Evolutionary conservation across 83 land plant genomes (phyloP).

Genomic region (Isoetes engelmannii): DNA sequence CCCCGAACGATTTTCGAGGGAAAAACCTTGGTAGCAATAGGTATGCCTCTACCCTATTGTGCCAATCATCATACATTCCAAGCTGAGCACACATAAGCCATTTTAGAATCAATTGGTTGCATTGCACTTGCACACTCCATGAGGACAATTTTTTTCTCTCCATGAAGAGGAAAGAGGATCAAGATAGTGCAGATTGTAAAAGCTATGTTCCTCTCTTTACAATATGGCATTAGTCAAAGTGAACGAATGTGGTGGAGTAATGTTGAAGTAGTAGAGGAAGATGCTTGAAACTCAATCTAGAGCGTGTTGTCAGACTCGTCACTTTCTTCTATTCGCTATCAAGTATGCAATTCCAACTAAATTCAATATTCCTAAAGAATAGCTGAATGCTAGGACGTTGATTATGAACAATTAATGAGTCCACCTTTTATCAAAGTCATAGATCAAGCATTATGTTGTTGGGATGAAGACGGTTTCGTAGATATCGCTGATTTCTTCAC

Average conservation of each 20-base stretch:
- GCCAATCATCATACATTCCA: no score
- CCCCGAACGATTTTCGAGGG: no score
- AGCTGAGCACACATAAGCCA: no score
- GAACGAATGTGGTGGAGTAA: slow-evolving; percentile 27
- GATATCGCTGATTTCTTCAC: slow-evolving; percentile 36
- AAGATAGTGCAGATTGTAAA: no score
- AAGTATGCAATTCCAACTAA: slow-evolving; percentile 14
- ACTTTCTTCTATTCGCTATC: slow-evolving; percentile 40
- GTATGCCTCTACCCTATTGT: no score
- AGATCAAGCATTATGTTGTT: slow-evolving; percentile 20
- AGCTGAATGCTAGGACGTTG: background rate
- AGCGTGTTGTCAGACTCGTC: slow-evolving; percentile 23
- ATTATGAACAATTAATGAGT: slow-evolving; percentile 13
- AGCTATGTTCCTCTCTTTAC: slow-evolving; percentile 24
- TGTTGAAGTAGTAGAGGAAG: slow-evolving; percentile 36
- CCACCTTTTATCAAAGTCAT: slow-evolving; percentile 34
- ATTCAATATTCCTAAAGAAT: background rate
- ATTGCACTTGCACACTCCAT: no score
- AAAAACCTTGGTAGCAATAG: no score
- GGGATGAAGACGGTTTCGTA: slow-evolving; percentile 29
- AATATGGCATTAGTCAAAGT: slow-evolving; percentile 17
- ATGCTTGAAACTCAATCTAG: slow-evolving; percentile 21
- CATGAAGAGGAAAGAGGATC: no score
- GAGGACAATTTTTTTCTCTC: no score
- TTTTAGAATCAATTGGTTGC: no score